Evolutionary conservation across 768 basidiomycete genomes (phyloP), one percentile per base, ranked within the genome.

Genomic region (Hygrocybe punicea): DNA sequence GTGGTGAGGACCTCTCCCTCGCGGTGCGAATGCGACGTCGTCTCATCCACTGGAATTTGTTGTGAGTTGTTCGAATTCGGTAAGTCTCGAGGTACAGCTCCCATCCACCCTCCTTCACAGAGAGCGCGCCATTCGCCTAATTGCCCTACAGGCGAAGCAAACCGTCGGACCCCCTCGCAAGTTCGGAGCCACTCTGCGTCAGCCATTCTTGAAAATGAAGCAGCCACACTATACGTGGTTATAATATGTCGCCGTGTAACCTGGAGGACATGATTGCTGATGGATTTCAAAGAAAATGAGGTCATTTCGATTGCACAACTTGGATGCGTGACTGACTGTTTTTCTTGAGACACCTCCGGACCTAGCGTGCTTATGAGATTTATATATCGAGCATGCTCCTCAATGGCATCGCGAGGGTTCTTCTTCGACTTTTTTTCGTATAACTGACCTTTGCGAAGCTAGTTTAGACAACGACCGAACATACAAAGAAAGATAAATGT

Each of bases 351-450:
- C 55, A 91, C 85, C 65, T 91, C 89, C 8, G 88, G 86, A 1
- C 88, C 89, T 13, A 91, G 68, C 19, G 80, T 74, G 62, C 81
- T 86, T 57, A 91, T 83, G 1, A 90, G 74, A 63, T 83, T 84
- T 58, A 92, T 83, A 67, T 91, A 92, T 16, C 86, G 82, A 48
- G 84, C 80, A 66, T 91, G 90, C 63, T 91, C 90, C 29, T 90
- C 89, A 7, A 74, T 73, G 5, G 79, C 84, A 62, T 91, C 87
- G 17, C 76, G 76, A 9, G 83, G 69, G 46, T 81, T 86, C 72
- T 84, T 87, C 78, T 89, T 90, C 25, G 84, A 80, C 66, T 89
- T 91, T 77, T 88, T 89, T 75, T 92, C 89, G 51, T 88, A 91
- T 13, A 68, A 60, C 65, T 84, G 84, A 57, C 89, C 90, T 89